phyloP scores from a whole-genome alignment of 106 monocot species.

The Amphibolis antarctica region DNA sequence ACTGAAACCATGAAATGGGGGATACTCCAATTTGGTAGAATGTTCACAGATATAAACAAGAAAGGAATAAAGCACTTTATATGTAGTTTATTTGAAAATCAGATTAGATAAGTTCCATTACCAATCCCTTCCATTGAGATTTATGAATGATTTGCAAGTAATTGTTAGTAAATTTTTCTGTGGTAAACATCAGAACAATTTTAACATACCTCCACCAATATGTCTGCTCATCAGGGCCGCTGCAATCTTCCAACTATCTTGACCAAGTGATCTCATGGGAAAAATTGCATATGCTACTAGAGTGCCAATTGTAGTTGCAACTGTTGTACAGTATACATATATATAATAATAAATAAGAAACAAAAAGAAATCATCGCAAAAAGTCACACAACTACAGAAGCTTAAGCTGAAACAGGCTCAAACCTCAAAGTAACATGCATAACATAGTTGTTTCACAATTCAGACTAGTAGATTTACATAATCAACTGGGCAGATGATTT shows the following conservation, averaged over 20 bases:
- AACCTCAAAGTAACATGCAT: neutral
- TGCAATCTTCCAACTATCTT: constrained; percentile 91
- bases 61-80: too few species aligned
- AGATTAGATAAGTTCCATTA: too few species aligned
- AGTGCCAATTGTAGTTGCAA: constrained; percentile 69
- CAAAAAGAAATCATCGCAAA: too few species aligned
- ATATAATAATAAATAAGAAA: too few species aligned
- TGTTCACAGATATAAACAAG: too few species aligned
- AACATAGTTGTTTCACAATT: too few species aligned
- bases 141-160: neutral
- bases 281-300: constrained; percentile 59
- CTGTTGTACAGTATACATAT: constrained; percentile 17
- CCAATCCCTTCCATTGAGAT: neutral
- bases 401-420: neutral
- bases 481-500: too few species aligned
- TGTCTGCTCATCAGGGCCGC: constrained; percentile 78
- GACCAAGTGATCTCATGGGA: constrained; percentile 82
- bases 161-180: neutral
- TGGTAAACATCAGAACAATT: neutral
- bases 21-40: too few species aligned
- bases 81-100: too few species aligned
- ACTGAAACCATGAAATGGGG: too few species aligned
- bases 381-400: neutral
- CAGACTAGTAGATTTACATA: too few species aligned
- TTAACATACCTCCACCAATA: constrained; percentile 72